phyloP scores from a whole-genome alignment of 2,329 filamentous ascomycete genomes.

The Fusarium stilboides region DNA sequence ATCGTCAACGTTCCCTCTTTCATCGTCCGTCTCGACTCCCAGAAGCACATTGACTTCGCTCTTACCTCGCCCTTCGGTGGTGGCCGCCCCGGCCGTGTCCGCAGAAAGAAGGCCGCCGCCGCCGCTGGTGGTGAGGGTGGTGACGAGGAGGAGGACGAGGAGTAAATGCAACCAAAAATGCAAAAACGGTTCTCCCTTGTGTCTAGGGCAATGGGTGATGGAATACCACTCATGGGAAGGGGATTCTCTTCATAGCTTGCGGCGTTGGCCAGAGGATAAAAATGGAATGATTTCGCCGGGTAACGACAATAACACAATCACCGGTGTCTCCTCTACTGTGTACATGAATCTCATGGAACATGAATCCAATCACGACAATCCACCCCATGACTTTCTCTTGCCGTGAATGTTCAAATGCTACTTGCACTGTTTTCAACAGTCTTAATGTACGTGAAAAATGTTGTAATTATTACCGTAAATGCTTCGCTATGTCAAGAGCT shows the following conservation, averaged over 20 bases:
- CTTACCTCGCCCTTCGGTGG: slow-evolving; percentile 98
- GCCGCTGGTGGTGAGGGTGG: slow-evolving; percentile 86
- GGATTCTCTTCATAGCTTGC: slow-evolving; percentile 64
- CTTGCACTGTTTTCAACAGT: not conserved
- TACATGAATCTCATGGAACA: slow-evolving; percentile 46
- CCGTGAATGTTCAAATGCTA: slow-evolving; percentile 13
- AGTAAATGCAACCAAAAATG: slow-evolving; percentile 64
- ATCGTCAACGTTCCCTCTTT: slow-evolving; percentile 99
- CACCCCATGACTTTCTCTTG: slow-evolving; percentile 14
- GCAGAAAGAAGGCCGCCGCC: slow-evolving; percentile 99
- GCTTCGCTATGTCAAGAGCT: slow-evolving; percentile 55
- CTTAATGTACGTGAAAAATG: not conserved
- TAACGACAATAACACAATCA: slow-evolving; percentile 45
- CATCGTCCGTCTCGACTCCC: slow-evolving; percentile 99
- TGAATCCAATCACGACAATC: slow-evolving; percentile 42
- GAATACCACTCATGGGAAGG: slow-evolving; percentile 58
- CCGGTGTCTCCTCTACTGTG: slow-evolving; percentile 45
- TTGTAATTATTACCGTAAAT: slow-evolving; percentile 1
- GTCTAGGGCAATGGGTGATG: slow-evolving; percentile 51
- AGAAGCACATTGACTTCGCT: slow-evolving; percentile 99
- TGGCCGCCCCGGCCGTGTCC: slow-evolving; percentile 95
- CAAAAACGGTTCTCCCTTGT: slow-evolving; percentile 51
- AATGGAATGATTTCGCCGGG: slow-evolving; percentile 60
- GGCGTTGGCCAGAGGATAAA: slow-evolving; percentile 68
- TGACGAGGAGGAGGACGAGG: slow-evolving; percentile 90